Evolutionary conservation across 139 green algal species (phyloP).

Genomic region (Astrephomene gubernaculifera): DNA sequence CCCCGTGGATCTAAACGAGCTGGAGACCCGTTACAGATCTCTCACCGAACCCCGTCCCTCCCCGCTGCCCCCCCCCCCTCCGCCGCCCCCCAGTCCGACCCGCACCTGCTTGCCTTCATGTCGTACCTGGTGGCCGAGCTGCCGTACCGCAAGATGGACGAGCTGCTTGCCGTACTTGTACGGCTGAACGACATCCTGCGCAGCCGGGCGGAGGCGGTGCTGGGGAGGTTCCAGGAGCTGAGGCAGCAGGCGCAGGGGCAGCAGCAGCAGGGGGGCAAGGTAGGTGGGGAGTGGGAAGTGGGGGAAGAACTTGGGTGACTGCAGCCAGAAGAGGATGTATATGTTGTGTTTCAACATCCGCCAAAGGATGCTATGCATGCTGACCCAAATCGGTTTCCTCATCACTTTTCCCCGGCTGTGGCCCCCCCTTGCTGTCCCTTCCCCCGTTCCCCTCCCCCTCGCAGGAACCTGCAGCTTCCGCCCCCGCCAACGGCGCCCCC

Average conservation of each 20-base stretch:
- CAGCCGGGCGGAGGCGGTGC: slow-evolving; percentile 50
- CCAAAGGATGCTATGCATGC: too few relatives aligned
- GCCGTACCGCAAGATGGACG: slow-evolving; percentile 73
- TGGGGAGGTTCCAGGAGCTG: slow-evolving; percentile 22
- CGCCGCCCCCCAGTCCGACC: slow-evolving; percentile 19
- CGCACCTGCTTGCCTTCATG: slow-evolving; percentile 65
- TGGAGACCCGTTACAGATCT: too few relatives aligned
- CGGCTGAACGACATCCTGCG: slow-evolving; percentile 69
- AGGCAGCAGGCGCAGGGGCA: not conserved
- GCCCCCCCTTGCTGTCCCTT: too few relatives aligned
- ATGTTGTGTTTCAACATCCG: too few relatives aligned
- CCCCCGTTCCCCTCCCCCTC: not conserved
- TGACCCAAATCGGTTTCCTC: too few relatives aligned
- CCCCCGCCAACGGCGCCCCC: not conserved
- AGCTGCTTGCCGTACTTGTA: slow-evolving; percentile 74
- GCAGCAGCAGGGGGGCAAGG: not conserved
- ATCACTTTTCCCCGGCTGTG: too few relatives aligned
- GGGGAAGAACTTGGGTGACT: too few relatives aligned
- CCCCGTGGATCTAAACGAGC: too few relatives aligned
- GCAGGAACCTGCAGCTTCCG: not conserved
- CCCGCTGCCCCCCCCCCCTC: too few relatives aligned
- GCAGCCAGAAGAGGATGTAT: too few relatives aligned
- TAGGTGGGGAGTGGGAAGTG: too few relatives aligned
- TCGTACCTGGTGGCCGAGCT: slow-evolving; percentile 66
- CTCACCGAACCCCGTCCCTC: too few relatives aligned